Evolutionary conservation across 2,329 filamentous ascomycete species (phyloP), one percentile per base, ranked within the genome.

Genomic region (Diaporthe citrichinensis): DNA sequence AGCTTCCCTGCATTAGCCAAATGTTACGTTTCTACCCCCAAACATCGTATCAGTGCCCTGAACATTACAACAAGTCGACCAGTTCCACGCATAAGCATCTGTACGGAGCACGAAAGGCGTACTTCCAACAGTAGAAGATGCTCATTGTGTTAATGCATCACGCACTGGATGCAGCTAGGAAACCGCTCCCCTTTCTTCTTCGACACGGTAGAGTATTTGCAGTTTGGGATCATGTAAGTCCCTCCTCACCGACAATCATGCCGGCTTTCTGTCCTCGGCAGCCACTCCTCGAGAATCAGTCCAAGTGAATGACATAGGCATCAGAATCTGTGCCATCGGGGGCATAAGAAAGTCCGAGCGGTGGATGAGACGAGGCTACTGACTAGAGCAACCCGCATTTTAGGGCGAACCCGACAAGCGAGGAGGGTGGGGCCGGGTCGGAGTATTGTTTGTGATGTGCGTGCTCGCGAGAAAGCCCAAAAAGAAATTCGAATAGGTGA

Each of bases 341-440:
- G 23, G 62, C 31, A 51, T 51, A 31, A 36, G 1, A 36, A 36
- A 9, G 44, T 53, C 62, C 62, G 31, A 68, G 62, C 62, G 62
- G 12, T 28, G 25, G 62, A 51, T 53, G 62, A 68, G 62, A 68
- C 62, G 31, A 49, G 6, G 44, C 31, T 17, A 51, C 62, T 68
- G 44, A 68, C 46, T 68, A 68, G 62, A 51, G 46, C 17, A 44
- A 39, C 23, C 34, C 31, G 14, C 1, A 12, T 36, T n/a, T 17
- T 31, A 25, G 44, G 46, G 4, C 23, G 12, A 34, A 51, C 7
- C 41, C 39, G 36, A 39, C 36, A 4, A 25, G 15, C 2, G 39
- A 15, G 31, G 3, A 41, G 15, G 17, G 59, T 10, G 59, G 39
- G 65, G 14, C 23, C 23, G 65, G 46, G 28, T 39, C 28, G 44